Base-by-base conservation (phyloP, 139 green algal species). In the Cymbomonas tetramitiformis region DNA sequence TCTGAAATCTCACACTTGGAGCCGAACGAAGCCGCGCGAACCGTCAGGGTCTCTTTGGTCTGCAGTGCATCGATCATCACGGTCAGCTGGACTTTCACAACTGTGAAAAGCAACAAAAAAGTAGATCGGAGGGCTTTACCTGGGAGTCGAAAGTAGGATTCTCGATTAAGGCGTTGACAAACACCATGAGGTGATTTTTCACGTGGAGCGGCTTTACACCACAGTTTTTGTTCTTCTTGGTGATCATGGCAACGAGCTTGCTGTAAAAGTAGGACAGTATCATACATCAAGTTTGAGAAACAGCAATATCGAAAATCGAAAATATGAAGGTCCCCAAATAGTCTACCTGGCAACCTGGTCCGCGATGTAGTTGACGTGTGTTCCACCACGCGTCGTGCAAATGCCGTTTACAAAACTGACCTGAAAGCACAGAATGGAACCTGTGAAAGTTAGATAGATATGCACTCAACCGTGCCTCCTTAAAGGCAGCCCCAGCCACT, bases 131-230 rank as follows among this genome's bases (percentile, higher is more conserved):
- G n/a, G n/a, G n/a, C n/a, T n/a, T n/a, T n/a, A n/a, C n/a, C 84
- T 96, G 89, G 0, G 84, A 95, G 70, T 99, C 92, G 59, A 99
- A 99, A 3, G 92, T 83, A 4, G 92, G 92, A 67, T 99, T 99
- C 58, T 94, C 87, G 24, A 99, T 86, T 54, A 88, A 68, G n/a
- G 77, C 81, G 69, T 98, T 98, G 61, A 97, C 68, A 62, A 99
- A 99, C 5, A 99, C 76, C 80, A 81, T 95, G 9, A 97, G 68
- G 74, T 99, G 89, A 75, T 94, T 95, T 65, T 93, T 93, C 31
- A 97, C 80, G 78, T 96, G 94, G 68, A 88, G 86, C 10, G 82
- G 70, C 76, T 97, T 97, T 21, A 96, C 75, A 30, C 56, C 47
- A 12, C 36, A 49, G 21, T 77, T 84, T 71, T 95, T 95, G 75